Evolutionary conservation across 2,329 filamentous ascomycete species (phyloP).

Genomic region (Chalara sp.): DNA sequence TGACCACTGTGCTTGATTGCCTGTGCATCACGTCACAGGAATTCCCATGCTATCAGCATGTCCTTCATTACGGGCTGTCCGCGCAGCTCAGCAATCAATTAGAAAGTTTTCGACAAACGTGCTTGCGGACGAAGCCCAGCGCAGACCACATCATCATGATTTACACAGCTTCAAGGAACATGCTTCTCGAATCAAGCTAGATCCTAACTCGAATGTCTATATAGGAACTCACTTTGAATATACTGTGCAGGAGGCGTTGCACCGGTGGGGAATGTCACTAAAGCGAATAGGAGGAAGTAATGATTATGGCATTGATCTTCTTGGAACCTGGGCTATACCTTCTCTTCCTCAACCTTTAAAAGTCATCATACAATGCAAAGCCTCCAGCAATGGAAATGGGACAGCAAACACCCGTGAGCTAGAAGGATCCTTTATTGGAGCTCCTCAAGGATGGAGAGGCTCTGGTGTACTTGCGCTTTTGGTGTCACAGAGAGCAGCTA

Average conservation of each 20-base stretch:
- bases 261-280: slow-evolving; percentile 56
- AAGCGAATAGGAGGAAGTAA: slow-evolving; percentile 57
- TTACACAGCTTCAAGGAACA: slow-evolving; percentile 60
- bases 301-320: slow-evolving; percentile 68
- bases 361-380: slow-evolving; percentile 64
- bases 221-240: slow-evolving; percentile 76
- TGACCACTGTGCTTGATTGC: too few relatives aligned
- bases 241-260: slow-evolving; percentile 48
- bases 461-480: slow-evolving; percentile 63
- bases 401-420: slow-evolving; percentile 66
- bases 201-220: slow-evolving; percentile 51
- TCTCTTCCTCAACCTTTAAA: slow-evolving; percentile 33
- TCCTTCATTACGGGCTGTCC: slow-evolving; percentile 12
- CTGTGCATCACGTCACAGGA: background rate
- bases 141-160: slow-evolving; percentile 49
- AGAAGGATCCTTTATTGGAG: slow-evolving; percentile 69
- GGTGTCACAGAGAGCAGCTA: slow-evolving; percentile 62
- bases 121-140: slow-evolving; percentile 23
- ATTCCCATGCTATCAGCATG: slow-evolving; percentile 16
- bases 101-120: slow-evolving; percentile 19
- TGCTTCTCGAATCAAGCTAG: slow-evolving; percentile 47
- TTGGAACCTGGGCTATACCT: slow-evolving; percentile 63
- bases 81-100: slow-evolving; percentile 12
- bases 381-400: slow-evolving; percentile 32
- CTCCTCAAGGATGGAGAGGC: slow-evolving; percentile 66